phyloP scores from a whole-genome alignment of 2,329 filamentous ascomycete genomes.

The Celoporthe dispersa region DNA sequence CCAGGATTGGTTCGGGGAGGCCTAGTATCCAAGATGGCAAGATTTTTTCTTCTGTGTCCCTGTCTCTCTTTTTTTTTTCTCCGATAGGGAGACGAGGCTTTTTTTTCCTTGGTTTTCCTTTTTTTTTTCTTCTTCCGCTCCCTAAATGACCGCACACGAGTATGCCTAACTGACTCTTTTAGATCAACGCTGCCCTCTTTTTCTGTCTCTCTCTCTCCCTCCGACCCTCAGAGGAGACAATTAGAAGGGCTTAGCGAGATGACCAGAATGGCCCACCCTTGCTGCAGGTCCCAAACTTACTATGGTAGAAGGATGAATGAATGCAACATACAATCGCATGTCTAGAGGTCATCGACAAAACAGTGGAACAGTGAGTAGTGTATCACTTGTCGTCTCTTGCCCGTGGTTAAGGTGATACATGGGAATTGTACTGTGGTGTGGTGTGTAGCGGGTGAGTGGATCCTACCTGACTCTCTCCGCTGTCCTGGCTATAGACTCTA shows the following conservation, averaged over 20 bases:
- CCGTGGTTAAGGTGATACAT: too few species aligned
- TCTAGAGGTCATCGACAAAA: neutral
- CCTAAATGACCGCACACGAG: neutral
- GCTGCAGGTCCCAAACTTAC: neutral
- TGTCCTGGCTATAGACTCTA: too few species aligned
- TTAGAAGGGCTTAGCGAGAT: neutral
- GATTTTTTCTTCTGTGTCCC: too few species aligned
- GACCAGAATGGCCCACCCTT: neutral
- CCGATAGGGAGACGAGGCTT: too few species aligned
- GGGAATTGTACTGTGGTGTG: too few species aligned
- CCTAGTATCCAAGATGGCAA: neutral
- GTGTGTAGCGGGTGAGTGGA: too few species aligned
- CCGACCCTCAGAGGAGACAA: neutral
- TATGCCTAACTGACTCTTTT: neutral
- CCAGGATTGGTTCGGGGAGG: neutral
- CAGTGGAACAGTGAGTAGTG: too few species aligned
- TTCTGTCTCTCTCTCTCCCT: neutral
- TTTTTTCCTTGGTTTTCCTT: neutral
- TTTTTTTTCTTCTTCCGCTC: neutral
- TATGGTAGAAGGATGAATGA: neutral
- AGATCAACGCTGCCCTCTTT: neutral
- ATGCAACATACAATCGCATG: neutral
- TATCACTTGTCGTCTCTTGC: neutral
- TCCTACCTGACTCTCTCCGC: neutral
- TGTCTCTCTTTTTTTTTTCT: neutral